Evolutionary conservation across 257 asterid genomes (phyloP).

Genomic region (Ophiorrhiza pumila): DNA sequence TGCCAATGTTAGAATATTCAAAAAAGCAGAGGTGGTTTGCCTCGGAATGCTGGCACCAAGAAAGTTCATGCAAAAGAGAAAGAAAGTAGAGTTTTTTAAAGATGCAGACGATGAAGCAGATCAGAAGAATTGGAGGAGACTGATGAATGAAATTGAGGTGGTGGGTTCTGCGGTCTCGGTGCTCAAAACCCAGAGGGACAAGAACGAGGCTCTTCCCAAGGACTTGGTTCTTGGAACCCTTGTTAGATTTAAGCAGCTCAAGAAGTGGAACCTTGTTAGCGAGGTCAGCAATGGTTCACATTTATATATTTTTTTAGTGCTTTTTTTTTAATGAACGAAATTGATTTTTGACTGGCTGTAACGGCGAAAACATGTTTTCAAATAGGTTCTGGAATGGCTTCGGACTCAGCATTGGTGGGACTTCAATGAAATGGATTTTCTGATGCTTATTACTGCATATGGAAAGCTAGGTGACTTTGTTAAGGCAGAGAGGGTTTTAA

Average conservation of each 20-base stretch:
- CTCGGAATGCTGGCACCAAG: slow-evolving; percentile 88
- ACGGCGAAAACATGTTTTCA: slow-evolving; percentile 2
- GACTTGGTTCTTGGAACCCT: slow-evolving; percentile 81
- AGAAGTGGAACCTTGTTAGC: slow-evolving; percentile 90
- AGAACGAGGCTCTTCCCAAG: slow-evolving; percentile 70
- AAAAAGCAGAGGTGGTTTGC: slow-evolving; percentile 68
- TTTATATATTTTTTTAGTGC: neutral
- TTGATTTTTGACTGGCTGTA: slow-evolving; percentile 1
- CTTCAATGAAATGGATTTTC: slow-evolving; percentile 87
- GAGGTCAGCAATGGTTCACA: slow-evolving; percentile 48
- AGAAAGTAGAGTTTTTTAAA: slow-evolving; percentile 72
- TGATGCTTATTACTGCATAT: slow-evolving; percentile 92
- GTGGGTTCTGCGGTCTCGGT: slow-evolving; percentile 67
- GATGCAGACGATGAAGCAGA: slow-evolving; percentile 73
- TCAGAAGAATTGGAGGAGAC: slow-evolving; percentile 81
- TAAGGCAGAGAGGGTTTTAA: slow-evolving; percentile 79
- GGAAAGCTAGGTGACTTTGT: slow-evolving; percentile 84
- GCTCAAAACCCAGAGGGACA: slow-evolving; percentile 60
- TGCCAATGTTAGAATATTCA: slow-evolving; percentile 42
- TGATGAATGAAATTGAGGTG: slow-evolving; percentile 90
- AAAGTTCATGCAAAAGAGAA: slow-evolving; percentile 90
- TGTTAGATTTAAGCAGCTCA: slow-evolving; percentile 90
- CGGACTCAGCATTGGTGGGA: slow-evolving; percentile 95
- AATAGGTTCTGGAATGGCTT: slow-evolving; percentile 94
- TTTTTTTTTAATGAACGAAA: slow-evolving; percentile 1